Conservation (phyloP, 1,284 basidiomycete species). For the Pyrrhoderma noxium region DNA sequence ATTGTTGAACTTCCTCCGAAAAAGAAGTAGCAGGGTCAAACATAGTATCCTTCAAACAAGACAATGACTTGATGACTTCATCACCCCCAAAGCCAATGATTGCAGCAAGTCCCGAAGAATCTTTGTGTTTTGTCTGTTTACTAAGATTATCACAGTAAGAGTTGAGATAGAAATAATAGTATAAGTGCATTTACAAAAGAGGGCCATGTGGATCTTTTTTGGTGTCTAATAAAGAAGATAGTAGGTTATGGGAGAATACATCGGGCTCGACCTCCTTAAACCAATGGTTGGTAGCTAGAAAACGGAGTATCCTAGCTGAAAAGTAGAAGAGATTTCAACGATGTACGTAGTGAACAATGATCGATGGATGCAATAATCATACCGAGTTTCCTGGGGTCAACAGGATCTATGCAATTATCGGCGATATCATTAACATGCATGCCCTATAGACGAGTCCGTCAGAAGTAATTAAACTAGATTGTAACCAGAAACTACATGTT, state of each 20-base stretch:
- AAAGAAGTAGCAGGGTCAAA: constrained; percentile 17
- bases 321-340: not conserved
- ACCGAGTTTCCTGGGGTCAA: constrained; percentile 21
- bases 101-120: constrained; percentile 11
- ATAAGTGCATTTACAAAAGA: not conserved
- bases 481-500: constrained; percentile 7
- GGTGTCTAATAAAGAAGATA: constrained; percentile 19
- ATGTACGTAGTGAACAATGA: too few species aligned
- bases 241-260: constrained; percentile 21
- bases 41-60: constrained; percentile 1
- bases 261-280: constrained; percentile 21
- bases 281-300: constrained; percentile 21
- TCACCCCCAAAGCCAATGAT: constrained; percentile 12
- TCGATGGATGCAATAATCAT: too few species aligned
- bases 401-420: not conserved
- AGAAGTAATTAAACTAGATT: too few species aligned
- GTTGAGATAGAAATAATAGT: too few species aligned
- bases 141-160: not conserved
- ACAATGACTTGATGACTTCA: constrained; percentile 23
- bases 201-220: not conserved
- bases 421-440: constrained; percentile 22
- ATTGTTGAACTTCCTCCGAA: constrained; percentile 16
- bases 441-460: constrained; percentile 5
- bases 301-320: constrained; percentile 20
- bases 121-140: constrained; percentile 7